Conservation (phyloP, 352 stramenopile species). For the Phytophthora pluvialis region DNA sequence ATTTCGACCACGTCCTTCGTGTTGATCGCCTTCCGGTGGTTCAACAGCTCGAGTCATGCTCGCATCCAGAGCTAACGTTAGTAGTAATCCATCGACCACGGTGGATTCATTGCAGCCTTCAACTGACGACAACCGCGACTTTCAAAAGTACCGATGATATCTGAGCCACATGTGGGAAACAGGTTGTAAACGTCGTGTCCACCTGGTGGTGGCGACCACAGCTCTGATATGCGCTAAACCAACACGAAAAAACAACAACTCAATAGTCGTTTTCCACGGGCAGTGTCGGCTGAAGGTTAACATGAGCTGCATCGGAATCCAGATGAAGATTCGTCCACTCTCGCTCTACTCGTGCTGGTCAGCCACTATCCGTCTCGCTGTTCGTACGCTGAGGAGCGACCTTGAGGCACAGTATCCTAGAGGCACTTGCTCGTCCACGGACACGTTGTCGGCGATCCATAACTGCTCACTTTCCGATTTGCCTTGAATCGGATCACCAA, state of each 20-base stretch:
- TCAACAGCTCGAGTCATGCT: too few relatives aligned
- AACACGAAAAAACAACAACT: neutral
- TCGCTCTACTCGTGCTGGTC: slow-evolving; percentile 14
- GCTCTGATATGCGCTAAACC: slow-evolving; percentile 3
- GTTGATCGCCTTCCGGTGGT: too few relatives aligned
- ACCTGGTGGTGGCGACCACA: slow-evolving; percentile 1
- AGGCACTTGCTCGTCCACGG: neutral
- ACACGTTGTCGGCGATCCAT: neutral
- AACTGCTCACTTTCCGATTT: slow-evolving; percentile 23
- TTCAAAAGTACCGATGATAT: neutral
- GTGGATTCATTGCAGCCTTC: slow-evolving; percentile 1
- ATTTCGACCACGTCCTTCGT: too few relatives aligned
- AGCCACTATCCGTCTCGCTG: slow-evolving; percentile 14
- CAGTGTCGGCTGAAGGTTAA: neutral
- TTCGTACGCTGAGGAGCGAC: neutral
- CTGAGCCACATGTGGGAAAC: neutral
- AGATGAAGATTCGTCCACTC: slow-evolving; percentile 6
- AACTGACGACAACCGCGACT: slow-evolving; percentile 3
- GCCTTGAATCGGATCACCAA: slow-evolving; percentile 5
- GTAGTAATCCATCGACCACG: neutral
- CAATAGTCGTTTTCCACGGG: neutral
- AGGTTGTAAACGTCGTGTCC: neutral
- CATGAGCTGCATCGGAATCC: slow-evolving; percentile 19
- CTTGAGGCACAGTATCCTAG: neutral
- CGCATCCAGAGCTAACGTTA: too few relatives aligned